Percentiles rank a stretch among this genome's conserved stretches.
These are phyloP conservation scores for Calonectria hawksworthii DNA, from an alignment of 2,329 filamentous ascomycete species.

Conservation along the genomic window DNA sequence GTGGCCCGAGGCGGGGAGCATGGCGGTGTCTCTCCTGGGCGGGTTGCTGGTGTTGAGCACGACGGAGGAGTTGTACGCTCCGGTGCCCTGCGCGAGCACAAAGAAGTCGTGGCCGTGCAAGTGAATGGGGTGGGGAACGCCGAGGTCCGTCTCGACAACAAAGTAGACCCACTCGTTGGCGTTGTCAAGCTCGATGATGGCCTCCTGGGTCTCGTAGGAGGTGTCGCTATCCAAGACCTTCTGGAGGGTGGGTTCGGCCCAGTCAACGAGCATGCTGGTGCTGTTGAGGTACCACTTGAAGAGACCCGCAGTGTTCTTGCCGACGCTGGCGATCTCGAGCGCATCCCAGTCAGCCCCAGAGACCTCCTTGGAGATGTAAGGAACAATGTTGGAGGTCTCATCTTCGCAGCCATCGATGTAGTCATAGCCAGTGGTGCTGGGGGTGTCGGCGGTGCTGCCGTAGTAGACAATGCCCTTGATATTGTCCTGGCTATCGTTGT, in stretches of 20 bases:
- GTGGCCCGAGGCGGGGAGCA: slow-evolving; percentile 59
- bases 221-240: slow-evolving; percentile 32
- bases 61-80: slow-evolving; percentile 31
- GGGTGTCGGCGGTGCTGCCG: slow-evolving; percentile 39
- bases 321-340: slow-evolving; percentile 43
- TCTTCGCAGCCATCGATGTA: slow-evolving; percentile 50
- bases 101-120: slow-evolving; percentile 54
- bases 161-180: slow-evolving; percentile 48
- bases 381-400: slow-evolving; percentile 52
- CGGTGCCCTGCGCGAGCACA: slow-evolving; percentile 41
- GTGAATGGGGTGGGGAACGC: slow-evolving; percentile 52
- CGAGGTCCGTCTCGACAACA: slow-evolving; percentile 41
- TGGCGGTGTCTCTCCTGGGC: slow-evolving; percentile 65
- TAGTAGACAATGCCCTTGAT: slow-evolving; percentile 65
- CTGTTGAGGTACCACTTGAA: slow-evolving; percentile 61
- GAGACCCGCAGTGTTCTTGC: slow-evolving; percentile 44
- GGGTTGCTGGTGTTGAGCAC: slow-evolving; percentile 54
- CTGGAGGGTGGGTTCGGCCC: slow-evolving; percentile 43
- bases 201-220: slow-evolving; percentile 34
- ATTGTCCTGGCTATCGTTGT: slow-evolving; percentile 56
- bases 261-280: slow-evolving; percentile 46
- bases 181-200: slow-evolving; percentile 45
- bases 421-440: slow-evolving; percentile 30
- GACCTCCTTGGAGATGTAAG: slow-evolving; percentile 52
- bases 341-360: slow-evolving; percentile 44